Evolutionary conservation across 2,329 filamentous ascomycete species (phyloP).

Genomic region (Pseudovirgaria hyperparasitica): DNA sequence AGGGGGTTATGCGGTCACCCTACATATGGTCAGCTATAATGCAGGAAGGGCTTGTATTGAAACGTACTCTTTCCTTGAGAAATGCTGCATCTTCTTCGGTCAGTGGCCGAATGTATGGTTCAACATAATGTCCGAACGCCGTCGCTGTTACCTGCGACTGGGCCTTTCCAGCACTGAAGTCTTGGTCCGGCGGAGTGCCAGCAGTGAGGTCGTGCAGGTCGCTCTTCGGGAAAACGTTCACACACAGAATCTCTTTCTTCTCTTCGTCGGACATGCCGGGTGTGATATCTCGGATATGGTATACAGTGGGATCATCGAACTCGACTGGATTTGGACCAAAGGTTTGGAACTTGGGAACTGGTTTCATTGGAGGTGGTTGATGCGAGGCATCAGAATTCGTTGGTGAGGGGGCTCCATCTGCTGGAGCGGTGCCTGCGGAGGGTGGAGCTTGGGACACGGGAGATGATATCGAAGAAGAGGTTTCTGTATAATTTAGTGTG

Average conservation of each 20-base stretch:
- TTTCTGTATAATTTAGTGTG: slow-evolving; percentile 18
- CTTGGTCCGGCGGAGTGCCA: slow-evolving; percentile 80
- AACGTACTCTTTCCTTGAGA: slow-evolving; percentile 59
- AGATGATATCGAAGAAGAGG: slow-evolving; percentile 26
- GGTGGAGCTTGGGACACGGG: slow-evolving; percentile 31
- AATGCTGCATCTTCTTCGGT: slow-evolving; percentile 92
- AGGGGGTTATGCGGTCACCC: slow-evolving; percentile 71
- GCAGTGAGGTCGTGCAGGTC: slow-evolving; percentile 78
- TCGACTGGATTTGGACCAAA: slow-evolving; percentile 87
- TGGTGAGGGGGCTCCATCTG: slow-evolving; percentile 50
- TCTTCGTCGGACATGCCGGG: slow-evolving; percentile 74
- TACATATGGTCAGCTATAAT: slow-evolving; percentile 11
- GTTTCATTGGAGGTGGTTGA: slow-evolving; percentile 47
- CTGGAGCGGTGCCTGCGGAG: slow-evolving; percentile 41
- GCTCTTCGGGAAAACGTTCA: slow-evolving; percentile 66
- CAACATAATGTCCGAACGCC: slow-evolving; percentile 85
- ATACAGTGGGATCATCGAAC: slow-evolving; percentile 85
- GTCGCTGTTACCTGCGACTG: slow-evolving; percentile 87
- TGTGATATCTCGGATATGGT: slow-evolving; percentile 70
- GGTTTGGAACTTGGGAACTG: slow-evolving; percentile 62
- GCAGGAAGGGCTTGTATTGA: background rate
- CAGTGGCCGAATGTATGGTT: slow-evolving; percentile 80
- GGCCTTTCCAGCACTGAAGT: slow-evolving; percentile 90
- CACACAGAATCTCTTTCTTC: slow-evolving; percentile 76
- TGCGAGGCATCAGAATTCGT: slow-evolving; percentile 42